Evolutionary conservation across 257 asterid genomes (phyloP).

Genomic region (Catharanthus roseus): DNA sequence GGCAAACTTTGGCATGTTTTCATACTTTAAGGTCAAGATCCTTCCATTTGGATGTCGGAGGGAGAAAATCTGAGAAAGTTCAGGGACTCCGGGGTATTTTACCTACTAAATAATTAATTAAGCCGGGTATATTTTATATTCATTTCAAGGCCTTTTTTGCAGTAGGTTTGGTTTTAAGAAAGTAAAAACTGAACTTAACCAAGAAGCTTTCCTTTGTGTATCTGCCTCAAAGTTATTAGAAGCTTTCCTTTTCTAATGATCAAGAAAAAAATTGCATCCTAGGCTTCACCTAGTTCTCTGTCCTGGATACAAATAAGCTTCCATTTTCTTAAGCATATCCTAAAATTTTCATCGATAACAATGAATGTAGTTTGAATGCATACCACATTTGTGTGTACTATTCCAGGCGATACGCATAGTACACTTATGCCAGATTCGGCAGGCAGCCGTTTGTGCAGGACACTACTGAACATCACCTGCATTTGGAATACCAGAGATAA

Average conservation of each 20-base stretch:
- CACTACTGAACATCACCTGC: constrained; percentile 94
- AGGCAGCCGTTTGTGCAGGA: constrained; percentile 84
- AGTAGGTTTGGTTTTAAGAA: background rate
- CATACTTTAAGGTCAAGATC: too few relatives aligned
- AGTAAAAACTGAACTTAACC: background rate
- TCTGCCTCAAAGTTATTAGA: background rate
- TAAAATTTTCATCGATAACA: background rate
- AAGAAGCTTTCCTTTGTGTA: too few relatives aligned
- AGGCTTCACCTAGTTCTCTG: background rate
- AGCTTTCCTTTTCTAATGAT: background rate
- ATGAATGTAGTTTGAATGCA: constrained; percentile 28
- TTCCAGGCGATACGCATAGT: constrained; percentile 86
- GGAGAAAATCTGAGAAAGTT: too few relatives aligned
- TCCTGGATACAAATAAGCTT: background rate
- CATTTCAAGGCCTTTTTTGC: too few relatives aligned
- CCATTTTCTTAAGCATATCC: background rate
- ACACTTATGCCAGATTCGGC: constrained; percentile 83
- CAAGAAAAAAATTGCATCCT: background rate
- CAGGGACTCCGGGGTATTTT: too few relatives aligned
- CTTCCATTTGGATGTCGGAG: too few relatives aligned
- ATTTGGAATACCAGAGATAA: constrained; percentile 19
- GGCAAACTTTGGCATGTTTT: too few relatives aligned
- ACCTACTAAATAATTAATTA: too few relatives aligned
- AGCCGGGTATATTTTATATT: too few relatives aligned
- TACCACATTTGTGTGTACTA: constrained; percentile 96